phyloP scores from a whole-genome alignment of 2,329 filamentous ascomycete species.

The Colletotrichum orchidophilum region DNA sequence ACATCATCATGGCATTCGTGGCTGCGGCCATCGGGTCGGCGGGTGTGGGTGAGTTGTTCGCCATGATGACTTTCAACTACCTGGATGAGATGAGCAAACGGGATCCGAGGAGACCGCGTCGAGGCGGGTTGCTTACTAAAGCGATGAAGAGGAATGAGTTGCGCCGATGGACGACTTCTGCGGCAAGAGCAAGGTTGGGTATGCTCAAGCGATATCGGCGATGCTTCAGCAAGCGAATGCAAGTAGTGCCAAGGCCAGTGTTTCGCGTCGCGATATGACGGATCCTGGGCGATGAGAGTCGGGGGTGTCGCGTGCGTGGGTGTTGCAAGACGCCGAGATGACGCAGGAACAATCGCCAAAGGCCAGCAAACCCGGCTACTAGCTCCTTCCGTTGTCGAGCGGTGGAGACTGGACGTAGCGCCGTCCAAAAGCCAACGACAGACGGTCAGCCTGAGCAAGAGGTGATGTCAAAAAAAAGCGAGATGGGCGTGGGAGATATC shows the following conservation, averaged over 20 bases:
- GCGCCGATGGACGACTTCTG: background rate
- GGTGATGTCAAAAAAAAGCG: background rate
- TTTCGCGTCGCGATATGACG: background rate
- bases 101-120: background rate
- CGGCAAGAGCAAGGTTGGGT: background rate
- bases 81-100: constrained; percentile 1
- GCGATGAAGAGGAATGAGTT: background rate
- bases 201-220: background rate
- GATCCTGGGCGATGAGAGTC: background rate
- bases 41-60: background rate
- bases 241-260: background rate
- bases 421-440: constrained; percentile 6
- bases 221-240: background rate
- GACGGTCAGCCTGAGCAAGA: background rate
- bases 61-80: constrained; percentile 13
- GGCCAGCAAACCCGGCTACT: background rate
- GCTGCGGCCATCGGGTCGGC: constrained; percentile 20
- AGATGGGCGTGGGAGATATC: background rate
- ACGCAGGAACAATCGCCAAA: background rate
- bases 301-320: background rate
- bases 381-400: background rate
- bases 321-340: background rate
- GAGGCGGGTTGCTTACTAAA: background rate
- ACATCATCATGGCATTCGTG: constrained; percentile 8
- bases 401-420: background rate